These are phyloP conservation scores for Cryptomeria japonica DNA, from an alignment of 75 land plant species.

Conservation along the genomic window DNA sequence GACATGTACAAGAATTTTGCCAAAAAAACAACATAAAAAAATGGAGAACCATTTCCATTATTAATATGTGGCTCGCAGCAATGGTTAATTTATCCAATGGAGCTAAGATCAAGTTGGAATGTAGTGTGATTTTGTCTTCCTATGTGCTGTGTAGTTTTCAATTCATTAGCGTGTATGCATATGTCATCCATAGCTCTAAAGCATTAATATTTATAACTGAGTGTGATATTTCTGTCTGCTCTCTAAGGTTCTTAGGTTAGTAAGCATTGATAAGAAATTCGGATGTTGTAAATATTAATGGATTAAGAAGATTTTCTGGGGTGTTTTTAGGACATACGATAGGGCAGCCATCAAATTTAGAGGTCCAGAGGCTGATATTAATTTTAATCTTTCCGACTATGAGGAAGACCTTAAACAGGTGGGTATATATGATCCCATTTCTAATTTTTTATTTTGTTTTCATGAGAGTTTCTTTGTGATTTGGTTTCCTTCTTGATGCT, in stretches of 20 bases:
- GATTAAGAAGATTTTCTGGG: neutral
- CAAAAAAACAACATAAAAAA: too few relatives aligned
- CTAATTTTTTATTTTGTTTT: neutral
- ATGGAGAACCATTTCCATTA: too few relatives aligned
- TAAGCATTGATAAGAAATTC: neutral
- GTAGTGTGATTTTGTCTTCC: too few relatives aligned
- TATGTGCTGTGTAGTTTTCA: too few relatives aligned
- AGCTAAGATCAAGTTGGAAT: too few relatives aligned
- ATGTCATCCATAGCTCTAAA: neutral
- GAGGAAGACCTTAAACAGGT: constrained; percentile 81
- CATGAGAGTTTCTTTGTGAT: neutral
- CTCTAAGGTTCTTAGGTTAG: neutral
- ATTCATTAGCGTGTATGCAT: too few relatives aligned
- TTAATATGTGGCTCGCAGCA: too few relatives aligned
- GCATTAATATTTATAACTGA: too few relatives aligned
- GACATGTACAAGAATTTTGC: too few relatives aligned
- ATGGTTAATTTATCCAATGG: too few relatives aligned
- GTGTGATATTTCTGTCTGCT: neutral
- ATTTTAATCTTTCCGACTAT: constrained; percentile 76
- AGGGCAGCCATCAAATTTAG: constrained; percentile 86
- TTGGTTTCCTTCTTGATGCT: neutral
- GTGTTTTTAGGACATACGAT: constrained; percentile 77
- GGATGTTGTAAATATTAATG: neutral
- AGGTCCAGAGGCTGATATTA: constrained; percentile 90
- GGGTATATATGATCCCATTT: neutral